Base-by-base conservation (phyloP, 1,139 yeast species). In the Casaregolazyma lundiana region DNA sequence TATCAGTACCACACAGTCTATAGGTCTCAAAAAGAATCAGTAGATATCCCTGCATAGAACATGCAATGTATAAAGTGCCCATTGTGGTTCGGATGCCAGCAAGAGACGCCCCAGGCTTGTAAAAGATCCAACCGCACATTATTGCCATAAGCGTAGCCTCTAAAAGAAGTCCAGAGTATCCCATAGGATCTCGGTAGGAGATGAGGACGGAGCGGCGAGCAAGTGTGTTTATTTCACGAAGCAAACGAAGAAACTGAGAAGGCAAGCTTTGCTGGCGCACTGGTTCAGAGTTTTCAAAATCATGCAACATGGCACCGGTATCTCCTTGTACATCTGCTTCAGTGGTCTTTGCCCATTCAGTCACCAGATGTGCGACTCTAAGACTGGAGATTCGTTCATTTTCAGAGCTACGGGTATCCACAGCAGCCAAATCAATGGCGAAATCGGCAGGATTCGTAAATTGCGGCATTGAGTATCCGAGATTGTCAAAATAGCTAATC, bases 61-160 rank as follows among this genome's bases (percentile, higher is more conserved):
- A 67, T 38, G 83, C 72, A 2, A 78, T 80, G 64, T 87, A 87
- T 6, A 86, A 62, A 1, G 80, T 67, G 1, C 90, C 83, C 7
- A 82, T 73, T 3, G 70, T 67, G 0, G 94, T 75, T 53, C 95
- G 68, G 4, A 85, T 75, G 7, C 95, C 95, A 0, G 84, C 75
- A 24, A 81, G 57, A 11, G 80, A 73, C 2, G 76, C 74, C 1
- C 46, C 45, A 35, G 43, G 41, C 53, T 76, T 76, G 62, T 68
- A 84, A 59, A 82, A 88, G 48, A 86, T 75, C 90, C 94, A 85
- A 0, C 96, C 96, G 41, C 78, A 69, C 19, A 80, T 67, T 1
- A 79, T 59, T 0, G 84, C 89, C 61, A 85, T 69, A 2, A 81
- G 52, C 0, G 76, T 52, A 0, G 84, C 72, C 41, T 84, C 88